Conservation (phyloP, 768 basidiomycete genomes). For the Kwoniella newhampshirensis region DNA sequence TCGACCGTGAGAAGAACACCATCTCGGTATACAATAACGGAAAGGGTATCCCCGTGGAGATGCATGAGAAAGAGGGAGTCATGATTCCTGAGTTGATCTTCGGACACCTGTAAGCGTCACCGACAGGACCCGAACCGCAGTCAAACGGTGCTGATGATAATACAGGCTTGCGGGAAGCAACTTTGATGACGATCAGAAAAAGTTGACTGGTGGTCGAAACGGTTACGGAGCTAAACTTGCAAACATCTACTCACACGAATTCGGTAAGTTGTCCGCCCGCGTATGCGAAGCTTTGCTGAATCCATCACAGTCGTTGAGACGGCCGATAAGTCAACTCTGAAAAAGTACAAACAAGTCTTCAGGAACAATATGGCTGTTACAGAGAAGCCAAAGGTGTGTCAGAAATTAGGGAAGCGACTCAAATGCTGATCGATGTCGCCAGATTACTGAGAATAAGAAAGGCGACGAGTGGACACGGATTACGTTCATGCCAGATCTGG, state of each 20-base stretch:
- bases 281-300: neutral
- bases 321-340: conserved; percentile 75
- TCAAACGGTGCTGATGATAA: neutral
- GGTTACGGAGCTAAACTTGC: conserved; percentile 98
- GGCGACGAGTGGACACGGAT: conserved; percentile 90
- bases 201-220: conserved; percentile 95
- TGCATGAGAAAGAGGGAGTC: conserved; percentile 86
- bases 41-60: conserved; percentile 92
- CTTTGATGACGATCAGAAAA: conserved; percentile 98
- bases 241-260: conserved; percentile 96
- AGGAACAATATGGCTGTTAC: conserved; percentile 87
- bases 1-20: conserved; percentile 75
- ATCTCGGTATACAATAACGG: conserved; percentile 97
- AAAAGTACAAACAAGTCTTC: conserved; percentile 96
- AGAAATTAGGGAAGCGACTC: neutral
- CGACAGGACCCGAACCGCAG: neutral
- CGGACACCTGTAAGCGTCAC: conserved; percentile 73
- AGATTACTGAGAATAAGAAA: conserved; percentile 82
- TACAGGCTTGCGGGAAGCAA: conserved; percentile 78
- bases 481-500: conserved; percentile 88
- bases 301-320: conserved; percentile 69
- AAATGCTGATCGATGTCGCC: neutral
- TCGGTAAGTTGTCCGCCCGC: conserved; percentile 57
- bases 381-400: conserved; percentile 69
- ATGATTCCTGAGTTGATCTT: conserved; percentile 98